Evolutionary conservation across 2,329 filamentous ascomycete species (phyloP), one percentile per base, ranked within the genome.

Genomic region (Fusarium longipes): DNA sequence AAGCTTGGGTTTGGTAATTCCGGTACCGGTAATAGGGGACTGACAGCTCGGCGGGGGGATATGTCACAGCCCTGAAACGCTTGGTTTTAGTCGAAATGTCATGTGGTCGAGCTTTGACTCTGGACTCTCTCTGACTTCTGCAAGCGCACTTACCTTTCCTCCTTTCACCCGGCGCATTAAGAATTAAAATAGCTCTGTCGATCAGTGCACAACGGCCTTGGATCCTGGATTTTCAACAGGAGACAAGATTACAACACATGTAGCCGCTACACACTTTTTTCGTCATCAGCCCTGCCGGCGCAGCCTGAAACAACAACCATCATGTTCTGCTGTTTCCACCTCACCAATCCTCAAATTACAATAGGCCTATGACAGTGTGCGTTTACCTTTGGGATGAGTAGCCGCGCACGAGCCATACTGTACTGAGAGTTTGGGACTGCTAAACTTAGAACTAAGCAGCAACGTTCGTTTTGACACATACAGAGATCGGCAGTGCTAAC

Each of bases 1-100:
- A 35, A 43, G 57, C 50, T 47, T 47, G 40, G 48, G 44, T 62
- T 49, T 70, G 42, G 53, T 36, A 72, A 61, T 54, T 50, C 62
- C 65, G 57, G 57, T 59, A 65, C 65, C 65, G 57, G 57, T 57
- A 67, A 43, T 52, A 51, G 59, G 56, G 50, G 57, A 42, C 51
- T 62, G 47, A 49, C 25, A 53, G 49, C 55, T 35, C 32, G 58
- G 65, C 57, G 55, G 64, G 56, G 48, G 50, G n/a, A n/a, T 5
- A 45, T 48, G 55, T 60, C 48, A 67, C 58, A 55, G 62, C 51
- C 57, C 57, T 73, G 70, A 73, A 71, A 73, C 67, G 59, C 62
- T 69, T 52, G 40, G 63, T 50, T 48, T 52, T 48, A 55, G 53
- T 51, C 47, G 67, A 51, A 32, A 61, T 47, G 39, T 44, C 43